phyloP scores from a whole-genome alignment of 2,329 filamentous ascomycete species.

The Alternaria sp. region DNA sequence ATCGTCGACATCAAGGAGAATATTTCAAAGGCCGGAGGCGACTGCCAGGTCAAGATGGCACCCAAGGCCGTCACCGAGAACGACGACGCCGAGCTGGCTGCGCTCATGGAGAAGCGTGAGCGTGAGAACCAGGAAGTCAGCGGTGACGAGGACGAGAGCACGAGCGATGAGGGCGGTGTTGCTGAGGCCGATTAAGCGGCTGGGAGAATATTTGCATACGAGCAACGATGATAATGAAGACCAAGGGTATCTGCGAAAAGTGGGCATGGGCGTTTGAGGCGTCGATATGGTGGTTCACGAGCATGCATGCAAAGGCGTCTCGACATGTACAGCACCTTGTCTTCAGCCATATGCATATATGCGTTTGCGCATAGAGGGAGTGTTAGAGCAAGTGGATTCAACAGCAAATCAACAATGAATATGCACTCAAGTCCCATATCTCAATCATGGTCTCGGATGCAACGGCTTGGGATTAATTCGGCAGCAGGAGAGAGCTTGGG shows the following conservation, averaged over 20 bases:
- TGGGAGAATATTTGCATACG: slow-evolving; percentile 13
- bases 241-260: slow-evolving; percentile 30
- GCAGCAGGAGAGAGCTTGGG: slow-evolving; percentile 15
- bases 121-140: slow-evolving; percentile 97
- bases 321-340: slow-evolving; percentile 21
- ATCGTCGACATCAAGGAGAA: slow-evolving; percentile 84
- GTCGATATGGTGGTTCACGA: slow-evolving; percentile 21
- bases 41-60: slow-evolving; percentile 93
- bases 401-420: slow-evolving; percentile 3
- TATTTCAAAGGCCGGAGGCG: slow-evolving; percentile 79
- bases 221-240: slow-evolving; percentile 22
- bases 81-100: slow-evolving; percentile 95
- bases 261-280: slow-evolving; percentile 37
- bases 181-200: slow-evolving; percentile 43
- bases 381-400: not conserved
- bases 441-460: not conserved
- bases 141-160: slow-evolving; percentile 94
- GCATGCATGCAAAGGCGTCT: slow-evolving; percentile 23
- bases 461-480: not conserved
- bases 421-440: not conserved
- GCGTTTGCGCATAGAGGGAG: not conserved
- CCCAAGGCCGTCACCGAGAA: slow-evolving; percentile 99
- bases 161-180: slow-evolving; percentile 81
- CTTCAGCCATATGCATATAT: not conserved
- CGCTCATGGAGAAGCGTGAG: slow-evolving; percentile 98